Evolutionary conservation across 345 rosid species (phyloP).

Genomic region (Gossypium sturtianum): DNA sequence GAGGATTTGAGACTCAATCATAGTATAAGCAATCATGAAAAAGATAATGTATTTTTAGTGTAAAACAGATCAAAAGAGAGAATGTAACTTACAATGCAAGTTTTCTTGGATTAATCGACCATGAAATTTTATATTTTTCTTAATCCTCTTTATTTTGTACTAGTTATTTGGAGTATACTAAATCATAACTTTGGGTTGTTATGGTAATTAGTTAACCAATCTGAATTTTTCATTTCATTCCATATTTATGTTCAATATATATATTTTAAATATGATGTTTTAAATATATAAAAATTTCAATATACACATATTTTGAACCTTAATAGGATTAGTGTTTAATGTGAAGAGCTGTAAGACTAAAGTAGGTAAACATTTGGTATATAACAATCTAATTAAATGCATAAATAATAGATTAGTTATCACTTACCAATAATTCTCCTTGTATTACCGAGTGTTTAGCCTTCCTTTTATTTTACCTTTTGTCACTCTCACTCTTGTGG

Average conservation of each 20-base stretch:
- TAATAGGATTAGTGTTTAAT: too few species aligned
- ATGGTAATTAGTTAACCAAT: background rate
- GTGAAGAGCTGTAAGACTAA: background rate
- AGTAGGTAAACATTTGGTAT: background rate
- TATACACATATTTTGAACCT: background rate
- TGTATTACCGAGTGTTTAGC: background rate
- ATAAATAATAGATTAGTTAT: background rate
- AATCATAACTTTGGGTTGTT: background rate
- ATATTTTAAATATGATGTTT: background rate
- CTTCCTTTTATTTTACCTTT: background rate
- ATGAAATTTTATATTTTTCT: background rate
- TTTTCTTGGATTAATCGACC: slow-evolving; percentile 6
- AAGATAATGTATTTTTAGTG: background rate
- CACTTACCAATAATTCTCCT: background rate
- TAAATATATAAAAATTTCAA: background rate
- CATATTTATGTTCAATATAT: background rate
- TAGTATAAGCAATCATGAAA: slow-evolving; percentile 1
- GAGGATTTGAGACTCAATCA: background rate
- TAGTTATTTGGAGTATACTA: background rate
- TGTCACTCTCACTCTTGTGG: background rate
- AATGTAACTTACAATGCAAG: slow-evolving; percentile 13
- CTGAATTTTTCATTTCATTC: too few species aligned
- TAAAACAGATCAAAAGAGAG: background rate
- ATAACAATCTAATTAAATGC: background rate
- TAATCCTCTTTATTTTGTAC: background rate